Percentiles rank a stretch among this genome's conserved stretches.
Conservation (phyloP, 2,329 filamentous ascomycete species). For the Apiospora marii region DNA sequence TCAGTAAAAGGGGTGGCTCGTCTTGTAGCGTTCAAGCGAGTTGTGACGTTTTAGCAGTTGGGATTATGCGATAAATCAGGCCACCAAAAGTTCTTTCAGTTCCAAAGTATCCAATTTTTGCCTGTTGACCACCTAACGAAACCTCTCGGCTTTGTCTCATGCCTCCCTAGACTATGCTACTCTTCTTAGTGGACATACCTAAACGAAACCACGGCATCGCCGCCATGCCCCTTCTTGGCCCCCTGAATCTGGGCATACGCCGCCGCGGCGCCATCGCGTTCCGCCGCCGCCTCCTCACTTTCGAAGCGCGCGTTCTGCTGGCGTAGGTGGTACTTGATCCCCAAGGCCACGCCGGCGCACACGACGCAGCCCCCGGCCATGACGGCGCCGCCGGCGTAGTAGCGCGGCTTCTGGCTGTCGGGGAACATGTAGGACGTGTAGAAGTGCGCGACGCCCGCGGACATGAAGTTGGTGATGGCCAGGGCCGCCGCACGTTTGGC, state of each 20-base stretch:
- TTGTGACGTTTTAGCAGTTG: not conserved
- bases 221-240: not conserved
- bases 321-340: constrained; percentile 39
- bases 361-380: constrained; percentile 39
- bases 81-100: too few relatives aligned
- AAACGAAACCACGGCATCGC: not conserved
- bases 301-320: constrained; percentile 35
- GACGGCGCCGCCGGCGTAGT: constrained; percentile 40
- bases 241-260: not conserved
- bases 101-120: too few relatives aligned
- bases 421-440: constrained; percentile 43
- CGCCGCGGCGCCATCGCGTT: too few relatives aligned
- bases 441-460: constrained; percentile 35
- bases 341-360: constrained; percentile 36
- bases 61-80: not conserved
- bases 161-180: not conserved
- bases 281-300: constrained; percentile 1
- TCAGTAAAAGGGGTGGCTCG: not conserved
- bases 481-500: constrained; percentile 36
- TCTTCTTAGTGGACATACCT: not conserved
- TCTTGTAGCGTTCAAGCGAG: not conserved
- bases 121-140: too few relatives aligned
- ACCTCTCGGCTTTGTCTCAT: too few relatives aligned
- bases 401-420: constrained; percentile 40
- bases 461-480: constrained; percentile 39